Evolutionary conservation across 352 stramenopile species (phyloP), one percentile per base, ranked within the genome.

Genomic region (Pythium sp.): DNA sequence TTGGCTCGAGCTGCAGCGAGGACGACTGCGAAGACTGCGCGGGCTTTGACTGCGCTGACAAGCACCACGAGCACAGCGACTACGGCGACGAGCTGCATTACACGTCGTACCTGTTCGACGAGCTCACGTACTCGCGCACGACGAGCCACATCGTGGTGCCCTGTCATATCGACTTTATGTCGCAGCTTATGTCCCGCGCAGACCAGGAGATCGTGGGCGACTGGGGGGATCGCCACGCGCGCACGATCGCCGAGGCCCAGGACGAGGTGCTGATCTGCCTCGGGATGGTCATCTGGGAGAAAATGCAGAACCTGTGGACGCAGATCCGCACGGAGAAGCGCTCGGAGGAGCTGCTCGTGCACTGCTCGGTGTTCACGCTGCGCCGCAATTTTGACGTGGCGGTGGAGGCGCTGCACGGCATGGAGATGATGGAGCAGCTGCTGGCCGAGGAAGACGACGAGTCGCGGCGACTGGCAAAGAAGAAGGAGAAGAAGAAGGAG

Each of bases 281-380:
- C 3, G 87, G 87, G 0, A 93, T 95, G 75, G 84, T 95, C 36
- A 93, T 95, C 67, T 95, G 87, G 87, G 87, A 95, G 54, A 95
- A 95, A 57, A 79, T 94, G 68, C 87, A 94, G 67, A 86, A 75
- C n/a, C 43, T 95, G 63, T 95, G 86, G 87, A 89, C 84, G 18
- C 89, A 91, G 64, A 80, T 81, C 53, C 82, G 84, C 36, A 83
- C 81, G 24, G 86, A 93, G 58, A 92, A 93, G 72, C 84, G 80
- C 1, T 81, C 83, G 1, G 86, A 93, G 57, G 87, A 95, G 54
- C 75, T 95, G 47, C 63, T 95, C 20, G 83, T 93, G 47, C 83
- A 94, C 70, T 95, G 86, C 51, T 82, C 82, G 1, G 82, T 95
- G 24, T 80, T 81, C 30, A 90, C 87, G 11, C 60, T 95, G 57